Base-by-base conservation (phyloP, 257 asterid genomes). In the Linderniella brevidens region DNA sequence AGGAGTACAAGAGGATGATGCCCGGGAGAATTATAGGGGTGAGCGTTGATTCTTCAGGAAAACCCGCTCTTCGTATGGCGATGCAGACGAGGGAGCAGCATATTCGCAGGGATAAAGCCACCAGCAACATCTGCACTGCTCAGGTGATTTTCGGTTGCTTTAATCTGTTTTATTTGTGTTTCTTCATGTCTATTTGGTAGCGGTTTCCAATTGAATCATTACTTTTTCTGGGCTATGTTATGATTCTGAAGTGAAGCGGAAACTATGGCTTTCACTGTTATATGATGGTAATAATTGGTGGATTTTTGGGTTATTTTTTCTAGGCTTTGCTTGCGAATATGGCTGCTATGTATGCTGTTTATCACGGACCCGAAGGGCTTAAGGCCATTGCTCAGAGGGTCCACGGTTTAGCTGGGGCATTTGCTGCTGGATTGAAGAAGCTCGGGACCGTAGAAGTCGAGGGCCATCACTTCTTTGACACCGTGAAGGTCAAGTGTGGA, bases 71-170 rank as follows among this genome's bases (percentile, higher is more conserved):
- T 13, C 84, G 99, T 13, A 85, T 90, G 99, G 99, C 99, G n/a
- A 90, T 90, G 99, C 99, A 90, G 77, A 90, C 99, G 4, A 71
- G 99, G 76, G 96, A 90, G 75, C 99, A 90, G 64, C 99, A 90
- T 56, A 90, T 90, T 59, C 93, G 99, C 4, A 64, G 99, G 62
- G 99, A 90, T 56, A 90, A 90, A 79, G 99, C 99, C 41, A 90
- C 96, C 0, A 90, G 99, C 77, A 90, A 90, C 71, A 90, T 90
- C 63, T 90, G 99, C 75, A 90, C 99, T 0, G 96, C 99, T 60
- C 99, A 90, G 84, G 99, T 85, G 44, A 25, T 3, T 25, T 25
- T 25, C 6, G 32, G 32, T 25, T 25, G 32, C 32, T 2, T 25
- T n/a, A n/a, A n/a, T n/a, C n/a, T n/a, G n/a, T n/a, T n/a, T n/a